These are phyloP conservation scores for Acer yangbiense DNA, from an alignment of 345 rosid species.

Conservation along the genomic window DNA sequence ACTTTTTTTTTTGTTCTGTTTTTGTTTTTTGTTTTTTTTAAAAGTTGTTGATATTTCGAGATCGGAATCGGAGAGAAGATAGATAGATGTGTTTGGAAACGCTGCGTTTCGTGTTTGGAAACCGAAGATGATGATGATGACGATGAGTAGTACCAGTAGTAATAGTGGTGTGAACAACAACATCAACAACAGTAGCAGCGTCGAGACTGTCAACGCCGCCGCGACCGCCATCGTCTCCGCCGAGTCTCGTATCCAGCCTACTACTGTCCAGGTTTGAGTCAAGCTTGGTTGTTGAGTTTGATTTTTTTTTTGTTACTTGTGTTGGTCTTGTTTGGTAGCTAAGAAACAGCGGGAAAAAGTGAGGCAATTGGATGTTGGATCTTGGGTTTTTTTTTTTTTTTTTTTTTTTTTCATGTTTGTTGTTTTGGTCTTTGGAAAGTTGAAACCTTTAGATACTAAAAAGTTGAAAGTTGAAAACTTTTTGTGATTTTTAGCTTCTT, in stretches of 20 bases:
- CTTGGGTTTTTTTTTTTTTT: slow-evolving; percentile 20
- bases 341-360: slow-evolving; percentile 17
- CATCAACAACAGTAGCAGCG: slow-evolving; percentile 34
- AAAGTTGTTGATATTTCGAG: slow-evolving; percentile 9
- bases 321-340: slow-evolving; percentile 14
- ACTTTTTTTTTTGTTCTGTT: not conserved
- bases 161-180: slow-evolving; percentile 40
- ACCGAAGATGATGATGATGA: slow-evolving; percentile 34
- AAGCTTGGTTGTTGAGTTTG: too few species aligned
- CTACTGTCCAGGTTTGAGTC: slow-evolving; percentile 51
- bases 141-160: not conserved
- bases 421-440: not conserved
- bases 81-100: slow-evolving; percentile 28
- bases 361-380: slow-evolving; percentile 28
- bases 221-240: slow-evolving; percentile 92
- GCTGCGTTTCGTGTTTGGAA: slow-evolving; percentile 17
- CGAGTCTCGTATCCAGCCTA: slow-evolving; percentile 79
- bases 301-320: not conserved
- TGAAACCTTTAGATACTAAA: not conserved
- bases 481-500: not conserved
- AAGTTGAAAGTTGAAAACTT: not conserved
- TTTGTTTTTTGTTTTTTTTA: not conserved
- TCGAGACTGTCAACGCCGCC: slow-evolving; percentile 89
- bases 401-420: slow-evolving; percentile 10
- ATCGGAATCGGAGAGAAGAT: slow-evolving; percentile 20